Percentiles rank a stretch among this genome's conserved stretches.
phyloP scores from a whole-genome alignment of 2,329 filamentous ascomycete species.

The Huntiella bhutanensis region DNA sequence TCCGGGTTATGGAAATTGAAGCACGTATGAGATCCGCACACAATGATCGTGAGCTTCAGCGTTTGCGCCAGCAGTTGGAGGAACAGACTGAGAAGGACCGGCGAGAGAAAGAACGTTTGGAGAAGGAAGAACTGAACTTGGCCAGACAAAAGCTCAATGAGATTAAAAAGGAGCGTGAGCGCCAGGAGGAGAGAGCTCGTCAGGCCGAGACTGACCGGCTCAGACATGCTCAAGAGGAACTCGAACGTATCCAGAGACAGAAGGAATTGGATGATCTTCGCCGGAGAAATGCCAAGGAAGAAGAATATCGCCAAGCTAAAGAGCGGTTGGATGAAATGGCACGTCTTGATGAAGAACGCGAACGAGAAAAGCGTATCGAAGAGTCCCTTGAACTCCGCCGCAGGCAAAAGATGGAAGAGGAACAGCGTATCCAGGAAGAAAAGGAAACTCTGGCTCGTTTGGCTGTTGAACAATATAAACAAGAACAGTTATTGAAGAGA shows the following conservation, averaged over 20 bases:
- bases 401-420: slow-evolving; percentile 25
- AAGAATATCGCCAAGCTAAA: slow-evolving; percentile 25
- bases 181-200: slow-evolving; percentile 20
- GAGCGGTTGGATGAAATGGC: slow-evolving; percentile 29
- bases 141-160: slow-evolving; percentile 15
- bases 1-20: neutral
- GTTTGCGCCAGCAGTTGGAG: neutral
- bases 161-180: slow-evolving; percentile 18
- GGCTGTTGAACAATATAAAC: slow-evolving; percentile 33
- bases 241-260: slow-evolving; percentile 29
- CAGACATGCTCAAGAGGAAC: slow-evolving; percentile 26
- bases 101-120: slow-evolving; percentile 12
- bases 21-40: neutral
- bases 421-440: slow-evolving; percentile 26
- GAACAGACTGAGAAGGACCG: neutral
- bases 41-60: slow-evolving; percentile 3
- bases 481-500: slow-evolving; percentile 27
- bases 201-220: slow-evolving; percentile 27
- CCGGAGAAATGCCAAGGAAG: slow-evolving; percentile 10
- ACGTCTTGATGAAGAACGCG: slow-evolving; percentile 25
- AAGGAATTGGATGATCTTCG: slow-evolving; percentile 19
- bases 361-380: slow-evolving; percentile 31
- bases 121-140: slow-evolving; percentile 28
- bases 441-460: slow-evolving; percentile 27
- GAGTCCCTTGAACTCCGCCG: slow-evolving; percentile 27